These are phyloP conservation scores for Ganoderma lingzhi DNA, from an alignment of 1,284 basidiomycete species.

Conservation along the genomic window DNA sequence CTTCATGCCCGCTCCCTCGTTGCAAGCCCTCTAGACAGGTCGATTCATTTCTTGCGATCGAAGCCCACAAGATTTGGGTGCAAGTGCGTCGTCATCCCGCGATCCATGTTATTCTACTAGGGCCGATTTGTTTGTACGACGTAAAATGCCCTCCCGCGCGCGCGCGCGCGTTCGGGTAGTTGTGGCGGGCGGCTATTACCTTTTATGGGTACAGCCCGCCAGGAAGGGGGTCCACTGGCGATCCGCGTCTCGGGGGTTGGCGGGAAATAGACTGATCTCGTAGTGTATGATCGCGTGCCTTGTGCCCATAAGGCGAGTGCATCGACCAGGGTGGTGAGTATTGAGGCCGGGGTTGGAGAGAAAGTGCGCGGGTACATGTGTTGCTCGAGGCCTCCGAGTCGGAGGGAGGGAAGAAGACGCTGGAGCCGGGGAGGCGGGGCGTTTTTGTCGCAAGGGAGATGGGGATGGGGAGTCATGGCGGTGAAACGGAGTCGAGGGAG, in stretches of 20 bases:
- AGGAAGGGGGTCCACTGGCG: background rate
- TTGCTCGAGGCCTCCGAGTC: background rate
- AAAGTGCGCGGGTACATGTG: background rate
- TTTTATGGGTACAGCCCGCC: background rate
- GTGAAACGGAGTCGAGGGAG: slow-evolving; percentile 23
- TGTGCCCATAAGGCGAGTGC: background rate
- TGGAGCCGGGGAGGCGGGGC: slow-evolving; percentile 2
- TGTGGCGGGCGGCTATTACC: slow-evolving; percentile 8
- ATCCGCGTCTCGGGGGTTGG: background rate
- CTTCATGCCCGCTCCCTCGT: slow-evolving; percentile 9
- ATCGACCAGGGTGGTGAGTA: background rate
- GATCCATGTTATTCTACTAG: background rate
- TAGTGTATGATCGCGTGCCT: background rate
- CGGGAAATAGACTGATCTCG: background rate
- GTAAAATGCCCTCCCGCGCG: background rate
- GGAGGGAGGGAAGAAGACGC: background rate
- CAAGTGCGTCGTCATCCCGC: slow-evolving; percentile 10
- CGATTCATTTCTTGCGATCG: slow-evolving; percentile 8
- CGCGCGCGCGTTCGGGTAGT: background rate
- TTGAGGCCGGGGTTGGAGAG: background rate
- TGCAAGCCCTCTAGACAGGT: slow-evolving; percentile 3
- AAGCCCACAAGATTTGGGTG: background rate
- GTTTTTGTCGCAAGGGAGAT: background rate
- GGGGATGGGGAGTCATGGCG: slow-evolving; percentile 25
- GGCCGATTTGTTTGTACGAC: background rate